Base-by-base conservation (phyloP, 768 basidiomycete species). In the Tylopilus cervinicoccineus region DNA sequence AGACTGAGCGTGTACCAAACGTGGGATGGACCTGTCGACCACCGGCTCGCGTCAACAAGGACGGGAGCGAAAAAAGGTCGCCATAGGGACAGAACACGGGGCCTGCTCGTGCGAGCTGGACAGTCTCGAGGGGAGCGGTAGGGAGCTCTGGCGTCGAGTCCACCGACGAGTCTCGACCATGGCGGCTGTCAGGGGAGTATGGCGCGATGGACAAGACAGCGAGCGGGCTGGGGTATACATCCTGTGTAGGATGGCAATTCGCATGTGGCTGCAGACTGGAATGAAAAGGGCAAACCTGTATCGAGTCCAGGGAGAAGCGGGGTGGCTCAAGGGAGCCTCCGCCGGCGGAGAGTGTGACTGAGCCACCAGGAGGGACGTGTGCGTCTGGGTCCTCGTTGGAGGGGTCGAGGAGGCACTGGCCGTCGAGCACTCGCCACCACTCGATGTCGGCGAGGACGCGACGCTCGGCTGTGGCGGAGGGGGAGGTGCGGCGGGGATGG, bases 371-470 rank as follows among this genome's bases (percentile, higher is more conserved):
- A 38, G 58, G 51, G 45, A 53, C 41, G 43, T 52, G 38, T 12
- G 41, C 55, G 47, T 46, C 56, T 9, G 23, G 36, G 34, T 60
- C 55, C 31, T 63, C 60, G 17, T 50, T 66, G 43, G 44, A 48
- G 38, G 65, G 66, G 47, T 57, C 59, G 34, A 37, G 55, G 47
- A 58, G 59, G 68, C 73, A 76, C 70, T 91, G 87, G 54, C 84
- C 83, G 51, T 83, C 86, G 53, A 77, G 71, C 56, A 90, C 87
- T 59, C 75, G 79, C 88, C 88, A 90, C 88, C 88, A 91, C 65
- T 89, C 88, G 61, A 91, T 84, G 72, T 91, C 88, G 28, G 86
- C 88, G 52, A 91, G 76, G 57, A 91, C 86, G 57, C 86, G 77
- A 62, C 88, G 77, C 54, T 66, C 72, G 56, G 64, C 66, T 29